Conservation (phyloP, 306 rosid species). For the Pachyrhizus erosus region DNA sequence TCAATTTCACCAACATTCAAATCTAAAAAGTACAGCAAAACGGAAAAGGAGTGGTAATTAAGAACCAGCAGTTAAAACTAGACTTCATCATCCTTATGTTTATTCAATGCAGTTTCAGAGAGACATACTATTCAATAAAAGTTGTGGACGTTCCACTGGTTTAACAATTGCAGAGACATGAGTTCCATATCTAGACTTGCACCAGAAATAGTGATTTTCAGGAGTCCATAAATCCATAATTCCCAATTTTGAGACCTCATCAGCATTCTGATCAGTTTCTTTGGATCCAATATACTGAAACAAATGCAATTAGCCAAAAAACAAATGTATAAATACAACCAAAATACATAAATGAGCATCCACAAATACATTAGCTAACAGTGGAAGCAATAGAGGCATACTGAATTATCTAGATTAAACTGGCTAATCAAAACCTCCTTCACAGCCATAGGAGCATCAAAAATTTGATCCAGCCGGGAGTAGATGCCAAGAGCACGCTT, state of each 20-base stretch:
- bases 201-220: slow-evolving; percentile 85
- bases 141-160: slow-evolving; percentile 58
- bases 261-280: slow-evolving; percentile 83
- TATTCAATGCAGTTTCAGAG: slow-evolving; percentile 31
- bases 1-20: slow-evolving; percentile 76
- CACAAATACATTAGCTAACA: slow-evolving; percentile 26
- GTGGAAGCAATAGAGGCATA: slow-evolving; percentile 52
- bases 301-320: slow-evolving; percentile 19
- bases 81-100: not conserved
- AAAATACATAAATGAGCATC: slow-evolving; percentile 27
- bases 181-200: slow-evolving; percentile 82
- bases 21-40: slow-evolving; percentile 55
- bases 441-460: slow-evolving; percentile 92
- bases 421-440: slow-evolving; percentile 81
- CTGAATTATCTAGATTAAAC: slow-evolving; percentile 72
- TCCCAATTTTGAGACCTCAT: slow-evolving; percentile 66
- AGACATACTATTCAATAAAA: slow-evolving; percentile 68
- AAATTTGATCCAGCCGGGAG: slow-evolving; percentile 88
- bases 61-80: slow-evolving; percentile 15
- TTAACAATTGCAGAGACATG: slow-evolving; percentile 81
- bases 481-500: slow-evolving; percentile 73
- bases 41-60: not conserved
- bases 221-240: slow-evolving; percentile 89
- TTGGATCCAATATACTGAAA: slow-evolving; percentile 84
- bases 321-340: slow-evolving; percentile 15